phyloP scores from a whole-genome alignment of 2,329 filamentous ascomycete species.

The Diaporthe eres region DNA sequence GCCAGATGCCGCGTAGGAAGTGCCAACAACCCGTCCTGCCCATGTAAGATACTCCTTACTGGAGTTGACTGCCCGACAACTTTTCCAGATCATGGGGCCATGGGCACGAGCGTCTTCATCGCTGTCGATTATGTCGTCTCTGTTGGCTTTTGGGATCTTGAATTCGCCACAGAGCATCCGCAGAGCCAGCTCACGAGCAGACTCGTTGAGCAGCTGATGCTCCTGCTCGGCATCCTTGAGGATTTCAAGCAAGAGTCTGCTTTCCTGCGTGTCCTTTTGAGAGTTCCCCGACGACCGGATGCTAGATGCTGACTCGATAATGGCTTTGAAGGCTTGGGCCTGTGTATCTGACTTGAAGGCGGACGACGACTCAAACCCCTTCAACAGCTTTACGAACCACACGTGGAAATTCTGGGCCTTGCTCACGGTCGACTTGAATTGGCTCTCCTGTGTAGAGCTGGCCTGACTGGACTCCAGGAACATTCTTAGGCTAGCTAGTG shows the following conservation, averaged over 20 bases:
- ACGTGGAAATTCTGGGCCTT: conserved; percentile 82
- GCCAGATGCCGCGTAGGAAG: conserved; percentile 85
- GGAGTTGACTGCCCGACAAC: conserved; percentile 74
- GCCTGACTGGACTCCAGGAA: conserved; percentile 83
- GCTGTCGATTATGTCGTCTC: conserved; percentile 76
- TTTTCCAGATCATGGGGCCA: conserved; percentile 81
- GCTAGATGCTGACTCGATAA: conserved; percentile 77
- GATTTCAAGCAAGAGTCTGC: conserved; percentile 83
- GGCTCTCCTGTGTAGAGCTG: conserved; percentile 87
- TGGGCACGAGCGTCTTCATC: conserved; percentile 75
- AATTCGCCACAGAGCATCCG: conserved; percentile 84
- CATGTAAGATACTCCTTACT: conserved; percentile 83
- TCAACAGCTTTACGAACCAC: conserved; percentile 83
- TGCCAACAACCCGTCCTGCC: conserved; percentile 87
- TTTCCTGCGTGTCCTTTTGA: conserved; percentile 79
- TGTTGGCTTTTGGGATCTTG: conserved; percentile 67
- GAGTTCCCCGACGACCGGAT: conserved; percentile 79
- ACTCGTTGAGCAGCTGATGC: conserved; percentile 76
- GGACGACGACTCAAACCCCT: conserved; percentile 68
- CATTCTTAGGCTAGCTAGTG: conserved; percentile 81
- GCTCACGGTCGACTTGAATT: conserved; percentile 82
- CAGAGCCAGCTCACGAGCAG: conserved; percentile 79
- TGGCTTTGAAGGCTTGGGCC: conserved; percentile 72
- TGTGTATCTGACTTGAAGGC: conserved; percentile 64
- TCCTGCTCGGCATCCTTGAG: conserved; percentile 78